Base-by-base conservation (phyloP, 345 rosid species). In the Eucalyptus pumila region DNA sequence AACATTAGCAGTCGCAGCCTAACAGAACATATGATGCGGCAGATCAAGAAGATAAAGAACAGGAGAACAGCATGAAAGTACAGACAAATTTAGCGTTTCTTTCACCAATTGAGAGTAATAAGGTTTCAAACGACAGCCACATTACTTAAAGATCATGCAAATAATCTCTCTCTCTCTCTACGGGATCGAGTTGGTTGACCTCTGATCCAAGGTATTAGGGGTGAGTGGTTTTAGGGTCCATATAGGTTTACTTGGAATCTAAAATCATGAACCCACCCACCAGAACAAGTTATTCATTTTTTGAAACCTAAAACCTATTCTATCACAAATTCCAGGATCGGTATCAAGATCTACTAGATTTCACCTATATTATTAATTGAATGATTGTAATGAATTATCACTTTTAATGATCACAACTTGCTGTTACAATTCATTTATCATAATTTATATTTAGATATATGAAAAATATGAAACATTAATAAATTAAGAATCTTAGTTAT, bases 261-360 rank as follows among this genome's bases (percentile, higher is more conserved):
- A 19, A 52, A 52, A 8, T 1, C 2, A 4, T 8, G 5, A 52
- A 52, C 58, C 58, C 8, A 52, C 26, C 26, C 24, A 52, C 10
- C 2, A 0, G 5, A 52, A 52, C 1, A 21, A 52, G 4, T 52
- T 52, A 4, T 52, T 52, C 58, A 52, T 52, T 19, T 52, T 52
- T 52, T 52, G 4, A 52, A 52, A 52, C 1, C 2, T 2, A 0
- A 0, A 19, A 52, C 4, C 2, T 19, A 52, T 0, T 1, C 5
- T 19, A 52, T 19, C 5, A 19, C 2, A 52, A 52, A 0, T 52
- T 52, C 5, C 1, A 52, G 0, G 24, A 52, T 19, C 8, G 4
- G 24, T 52, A 21, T 52, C 4, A 7, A 52, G 4, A 10, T 21
- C 4, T 52, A 52, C 5, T 0, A 4, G 11, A 5, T 52, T 52